A percentile compares a stretch with the other conserved stretches of the same genome.
Evolutionary conservation across 2,329 filamentous ascomycete genomes (phyloP).

Genomic region (Aspergillus alliaceus): DNA sequence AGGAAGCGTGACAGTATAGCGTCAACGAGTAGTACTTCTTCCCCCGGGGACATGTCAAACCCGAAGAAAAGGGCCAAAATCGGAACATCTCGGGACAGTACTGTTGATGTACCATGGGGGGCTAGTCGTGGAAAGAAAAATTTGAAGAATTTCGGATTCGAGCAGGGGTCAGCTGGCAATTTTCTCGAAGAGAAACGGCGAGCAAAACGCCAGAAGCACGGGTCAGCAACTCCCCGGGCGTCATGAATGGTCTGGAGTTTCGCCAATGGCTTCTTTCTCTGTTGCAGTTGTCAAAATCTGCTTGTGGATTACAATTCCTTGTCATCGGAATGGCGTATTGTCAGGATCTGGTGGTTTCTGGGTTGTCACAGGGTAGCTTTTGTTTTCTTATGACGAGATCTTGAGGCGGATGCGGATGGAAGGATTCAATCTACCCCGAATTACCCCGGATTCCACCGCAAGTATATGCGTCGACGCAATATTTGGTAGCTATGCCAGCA

Average conservation of each 20-base stretch:
- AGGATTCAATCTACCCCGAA: background rate
- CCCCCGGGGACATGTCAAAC: constrained; percentile 11
- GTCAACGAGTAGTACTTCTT: constrained; percentile 26
- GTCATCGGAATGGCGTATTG: no score
- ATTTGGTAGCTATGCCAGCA: background rate
- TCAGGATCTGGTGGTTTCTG: no score
- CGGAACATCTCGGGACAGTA: background rate
- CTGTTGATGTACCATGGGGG: background rate
- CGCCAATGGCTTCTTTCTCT: background rate
- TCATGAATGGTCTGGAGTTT: background rate
- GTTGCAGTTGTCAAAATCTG: background rate
- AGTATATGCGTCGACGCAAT: background rate
- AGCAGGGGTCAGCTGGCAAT: background rate
- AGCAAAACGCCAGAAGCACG: background rate
- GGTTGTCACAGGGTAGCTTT: no score
- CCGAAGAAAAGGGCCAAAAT: constrained; percentile 24
- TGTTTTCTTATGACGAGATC: no score
- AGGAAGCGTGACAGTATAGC: constrained; percentile 40
- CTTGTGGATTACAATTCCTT: no score
- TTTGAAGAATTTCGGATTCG: background rate
- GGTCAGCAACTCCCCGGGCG: background rate
- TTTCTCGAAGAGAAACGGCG: background rate
- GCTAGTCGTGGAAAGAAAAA: background rate
- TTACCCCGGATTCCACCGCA: background rate
- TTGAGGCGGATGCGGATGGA: no score